Conservation (phyloP, 2,329 filamentous ascomycete species). For the Penicillium sp. region DNA sequence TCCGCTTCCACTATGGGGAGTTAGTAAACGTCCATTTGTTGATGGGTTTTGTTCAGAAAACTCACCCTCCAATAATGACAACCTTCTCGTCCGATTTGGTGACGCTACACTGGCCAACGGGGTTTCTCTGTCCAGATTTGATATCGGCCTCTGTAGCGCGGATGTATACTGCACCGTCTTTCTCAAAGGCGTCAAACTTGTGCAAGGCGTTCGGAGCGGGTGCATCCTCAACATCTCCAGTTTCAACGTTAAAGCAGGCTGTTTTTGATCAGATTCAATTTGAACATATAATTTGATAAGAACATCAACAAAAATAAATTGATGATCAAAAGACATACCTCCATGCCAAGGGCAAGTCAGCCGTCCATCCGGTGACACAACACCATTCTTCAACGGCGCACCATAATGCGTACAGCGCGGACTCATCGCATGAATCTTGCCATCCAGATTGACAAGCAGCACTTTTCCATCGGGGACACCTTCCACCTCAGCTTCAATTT, state of each 20-base stretch:
- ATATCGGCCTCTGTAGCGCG: constrained; percentile 76
- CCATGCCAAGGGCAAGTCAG: constrained; percentile 97
- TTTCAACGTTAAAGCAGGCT: constrained; percentile 91
- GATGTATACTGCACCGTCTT: constrained; percentile 81
- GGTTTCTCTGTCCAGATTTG: constrained; percentile 71
- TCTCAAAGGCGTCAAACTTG: constrained; percentile 78
- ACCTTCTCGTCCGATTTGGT: constrained; percentile 57
- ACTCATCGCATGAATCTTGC: constrained; percentile 75
- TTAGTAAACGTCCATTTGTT: not conserved
- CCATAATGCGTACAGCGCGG: constrained; percentile 90
- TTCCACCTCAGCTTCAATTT: constrained; percentile 87
- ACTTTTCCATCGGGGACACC: constrained; percentile 85
- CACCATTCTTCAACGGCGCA: constrained; percentile 82
- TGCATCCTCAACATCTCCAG: constrained; percentile 92
- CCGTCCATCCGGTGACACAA: constrained; percentile 77
- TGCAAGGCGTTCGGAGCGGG: constrained; percentile 85
- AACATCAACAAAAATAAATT: no score
- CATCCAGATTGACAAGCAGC: constrained; percentile 75
- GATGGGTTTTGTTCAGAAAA: not conserved
- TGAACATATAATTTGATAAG: not conserved
- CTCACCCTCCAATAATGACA: constrained; percentile 76
- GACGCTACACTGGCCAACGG: constrained; percentile 70
- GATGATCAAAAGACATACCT: constrained; percentile 54
- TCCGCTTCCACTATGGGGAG: constrained; percentile 67
- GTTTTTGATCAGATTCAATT: not conserved